Evolutionary conservation across 805 yeast genomes (phyloP), one percentile per base, ranked within the genome.

Genomic region (Candida tammaniensis): DNA sequence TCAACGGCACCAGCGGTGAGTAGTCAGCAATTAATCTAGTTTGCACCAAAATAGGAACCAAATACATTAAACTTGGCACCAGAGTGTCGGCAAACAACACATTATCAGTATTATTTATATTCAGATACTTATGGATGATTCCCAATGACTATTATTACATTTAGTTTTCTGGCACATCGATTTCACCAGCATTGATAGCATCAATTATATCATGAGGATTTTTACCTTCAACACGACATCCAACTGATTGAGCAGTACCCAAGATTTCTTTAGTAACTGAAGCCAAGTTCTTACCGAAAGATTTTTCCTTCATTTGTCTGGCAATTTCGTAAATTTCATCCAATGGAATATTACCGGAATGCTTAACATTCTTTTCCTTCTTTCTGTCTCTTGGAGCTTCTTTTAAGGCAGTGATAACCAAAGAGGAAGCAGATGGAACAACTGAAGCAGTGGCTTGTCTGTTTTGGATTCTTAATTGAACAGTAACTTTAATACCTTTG

Each of bases 351-450:
- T 91, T 93, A 79, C 98, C 98, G 70, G 81, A 82, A 86, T 93
- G 98, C 82, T 89, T 88, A 73, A 93, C 86, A 79, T 93, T 91
- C 93, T 93, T 93, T 70, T 93, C 98, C 95, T 93, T 93, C 94
- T 93, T 93, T 80, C 96, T 84, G 83, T 93, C 98, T 86, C 98
- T 91, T 68, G 96, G 96, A 57, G 98, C 88, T 81, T 93, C 98
- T 82, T 93, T 93, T 68, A 93, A 81, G 57, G 98, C 98, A 69
- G 96, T 87, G 74, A 93, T 93, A 69, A 93, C 96, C 63, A 93
- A 82, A 57, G 98, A 88, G 42, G 98, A 91, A 59, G 98, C 98
- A 70, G 98, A 82, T 76, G 98, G 98, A 47, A 93, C 98, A 71
- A 93, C 98, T 46, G 97, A 87, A 58, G 94, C 95, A 57, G 82